phyloP scores from a whole-genome alignment of 139 green algal genomes.

The Picochlorum costavermella region DNA sequence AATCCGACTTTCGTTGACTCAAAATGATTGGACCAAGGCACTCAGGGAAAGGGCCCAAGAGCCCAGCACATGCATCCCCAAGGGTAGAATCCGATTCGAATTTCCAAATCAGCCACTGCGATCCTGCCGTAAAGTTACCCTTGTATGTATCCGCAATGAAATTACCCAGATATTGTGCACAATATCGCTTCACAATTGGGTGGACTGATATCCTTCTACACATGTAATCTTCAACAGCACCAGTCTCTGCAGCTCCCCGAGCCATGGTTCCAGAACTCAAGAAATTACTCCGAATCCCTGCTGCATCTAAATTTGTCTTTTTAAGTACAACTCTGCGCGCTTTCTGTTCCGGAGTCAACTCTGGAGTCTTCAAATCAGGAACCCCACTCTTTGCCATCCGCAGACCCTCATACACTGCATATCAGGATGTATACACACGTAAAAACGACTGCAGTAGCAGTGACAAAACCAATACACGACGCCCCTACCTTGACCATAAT shows the following conservation, averaged over 20 bases:
- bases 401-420: slow-evolving; percentile 39
- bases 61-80: slow-evolving; percentile 50
- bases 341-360: slow-evolving; percentile 73
- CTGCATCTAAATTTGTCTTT: slow-evolving; percentile 68
- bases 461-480: no score
- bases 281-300: slow-evolving; percentile 61
- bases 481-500: slow-evolving; percentile 66
- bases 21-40: slow-evolving; percentile 59
- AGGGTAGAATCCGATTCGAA: slow-evolving; percentile 86
- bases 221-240: slow-evolving; percentile 80
- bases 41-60: slow-evolving; percentile 57
- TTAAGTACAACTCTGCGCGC: slow-evolving; percentile 81
- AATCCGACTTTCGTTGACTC: slow-evolving; percentile 19
- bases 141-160: slow-evolving; percentile 41
- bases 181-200: slow-evolving; percentile 11
- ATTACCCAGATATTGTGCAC: slow-evolving; percentile 30
- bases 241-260: slow-evolving; percentile 59
- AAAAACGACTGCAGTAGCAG: no score
- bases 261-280: slow-evolving; percentile 76
- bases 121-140: slow-evolving; percentile 55
- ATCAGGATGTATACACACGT: no score
- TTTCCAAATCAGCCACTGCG: slow-evolving; percentile 85
- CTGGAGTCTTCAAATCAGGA: slow-evolving; percentile 17
- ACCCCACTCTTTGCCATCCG: slow-evolving; percentile 19
- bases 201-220: slow-evolving; percentile 15